Base-by-base conservation (phyloP, 2,329 filamentous ascomycete species). In the Claviceps sorghi region DNA sequence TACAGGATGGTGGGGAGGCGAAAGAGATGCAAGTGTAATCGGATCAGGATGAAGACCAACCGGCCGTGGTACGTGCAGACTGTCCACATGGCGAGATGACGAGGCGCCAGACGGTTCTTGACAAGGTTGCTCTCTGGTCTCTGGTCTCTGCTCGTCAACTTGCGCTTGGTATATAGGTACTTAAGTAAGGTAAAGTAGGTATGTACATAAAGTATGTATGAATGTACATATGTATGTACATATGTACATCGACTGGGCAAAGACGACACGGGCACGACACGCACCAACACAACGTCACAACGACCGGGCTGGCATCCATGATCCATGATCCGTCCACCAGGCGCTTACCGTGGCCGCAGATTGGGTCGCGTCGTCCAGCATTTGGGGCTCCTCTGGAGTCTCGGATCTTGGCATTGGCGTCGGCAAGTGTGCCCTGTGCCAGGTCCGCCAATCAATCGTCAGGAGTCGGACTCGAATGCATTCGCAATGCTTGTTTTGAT, bases 311-410 rank as follows among this genome's bases (percentile, higher is more conserved):
- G 3, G 26, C 38, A 41, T 41, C 17, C 19, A 11, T 41, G 5
- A 41, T 41, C 17, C 38, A 41, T 41, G n/a, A 41, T 41, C 38
- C 1, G 13, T 49, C 49, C 44, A 51, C n/a, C 43, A 54, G 52
- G 54, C 53, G 55, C 55, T 56, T 55, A 51, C 52, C 42, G 17
- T 15, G 49, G 53, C 41, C 49, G 46, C 49, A 52, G 45, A 47
- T 52, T 54, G 50, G 52, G 54, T 48, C 57, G 52, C 53, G 45
- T 50, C 48, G 49, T 46, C 45, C 50, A 54, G 49, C 29, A 42
- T 50, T 26, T 5, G 5, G 26, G 26, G 26, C 26, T 26, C 3
- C 26, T 26, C n/a, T n/a, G n/a, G n/a, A n/a, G n/a, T n/a, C n/a
- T n/a, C n/a, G n/a, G n/a, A n/a, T 26, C 34, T 44, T 49, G 52